Base-by-base conservation (phyloP, 2,329 filamentous ascomycete genomes). In the Epichloe sibirici region DNA sequence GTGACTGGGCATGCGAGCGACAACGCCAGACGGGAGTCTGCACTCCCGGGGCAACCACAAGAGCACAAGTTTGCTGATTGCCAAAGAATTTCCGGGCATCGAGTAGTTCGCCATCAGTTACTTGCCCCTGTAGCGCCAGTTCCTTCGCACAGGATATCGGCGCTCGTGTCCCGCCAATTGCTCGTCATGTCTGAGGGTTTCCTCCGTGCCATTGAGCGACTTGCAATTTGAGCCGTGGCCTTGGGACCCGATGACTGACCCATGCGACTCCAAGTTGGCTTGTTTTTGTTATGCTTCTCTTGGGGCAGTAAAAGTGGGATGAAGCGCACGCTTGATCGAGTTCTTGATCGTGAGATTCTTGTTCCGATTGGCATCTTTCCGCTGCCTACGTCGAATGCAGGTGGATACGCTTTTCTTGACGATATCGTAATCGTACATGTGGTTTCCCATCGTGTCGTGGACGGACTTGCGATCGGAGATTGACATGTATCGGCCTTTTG, bases 41-140 rank as follows among this genome's bases (percentile, higher is more conserved):
- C 84, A 6, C 78, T 15, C 78, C 78, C 0, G 83, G 80, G 1
- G 82, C 82, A 5, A 87, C 74, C 0, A 73, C 73, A 5, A 88
- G 72, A 1, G 72, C 76, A 57, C 88, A 88, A 4, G 81, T 83
- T 67, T 86, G 81, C 67, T 83, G 74, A 9, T 74, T 77, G 42
- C 75, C 76, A 25, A 85, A 63, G 2, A 84, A 61, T 59, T 86
- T 74, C 35, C 79, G 70, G 37, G 70, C 71, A 57, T 75, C 83
- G 53, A 82, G 69, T 38, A 81, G 64, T 59, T 78, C 77, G 55
- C 83, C 75, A 54, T 76, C 69, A 59, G 88, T 82, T 44, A 70
- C 66, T 0, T 79, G 84, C n/a, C 1, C 85, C 77, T 0, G 75
- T 65, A 5, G 71, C 65, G 4, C 75, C 74, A 5, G 66, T 74